phyloP scores from a whole-genome alignment of 2,329 filamentous ascomycete genomes.

The Pestalotiopsis sp. region DNA sequence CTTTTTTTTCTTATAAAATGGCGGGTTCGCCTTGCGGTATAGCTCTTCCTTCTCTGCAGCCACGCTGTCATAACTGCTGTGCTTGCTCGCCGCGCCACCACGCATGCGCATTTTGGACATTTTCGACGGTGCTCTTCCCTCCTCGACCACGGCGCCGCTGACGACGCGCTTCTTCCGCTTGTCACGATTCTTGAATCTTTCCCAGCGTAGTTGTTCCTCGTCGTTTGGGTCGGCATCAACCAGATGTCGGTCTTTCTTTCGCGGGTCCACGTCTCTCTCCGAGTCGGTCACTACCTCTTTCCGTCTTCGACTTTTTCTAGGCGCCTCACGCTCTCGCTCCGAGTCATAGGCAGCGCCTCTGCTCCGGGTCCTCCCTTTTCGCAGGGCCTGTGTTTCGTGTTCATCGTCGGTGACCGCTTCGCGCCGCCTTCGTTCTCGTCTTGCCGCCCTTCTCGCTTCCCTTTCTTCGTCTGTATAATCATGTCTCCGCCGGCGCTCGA shows the following conservation, averaged over 20 bases:
- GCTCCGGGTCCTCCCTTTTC: slow-evolving; percentile 14
- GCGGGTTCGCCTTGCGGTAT: slow-evolving; percentile 42
- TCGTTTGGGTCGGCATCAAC: slow-evolving; percentile 22
- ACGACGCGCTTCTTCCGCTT: slow-evolving; percentile 60
- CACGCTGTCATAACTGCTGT: slow-evolving; percentile 48
- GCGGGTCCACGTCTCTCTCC: slow-evolving; percentile 19
- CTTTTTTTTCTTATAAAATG: slow-evolving; percentile 58
- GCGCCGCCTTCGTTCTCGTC: slow-evolving; percentile 14
- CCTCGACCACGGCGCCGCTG: slow-evolving; percentile 70
- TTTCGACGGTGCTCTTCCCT: slow-evolving; percentile 52
- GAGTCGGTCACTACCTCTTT: slow-evolving; percentile 16
- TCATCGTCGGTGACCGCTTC: slow-evolving; percentile 23
- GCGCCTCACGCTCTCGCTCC: slow-evolving; percentile 19
- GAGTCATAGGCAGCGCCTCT: slow-evolving; percentile 15
- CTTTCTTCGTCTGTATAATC: slow-evolving; percentile 14
- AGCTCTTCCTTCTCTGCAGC: slow-evolving; percentile 46
- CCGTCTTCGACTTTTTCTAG: slow-evolving; percentile 20
- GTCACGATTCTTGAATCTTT: slow-evolving; percentile 36
- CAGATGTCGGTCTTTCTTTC: slow-evolving; percentile 21
- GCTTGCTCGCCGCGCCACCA: slow-evolving; percentile 39
- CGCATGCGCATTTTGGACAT: slow-evolving; percentile 41
- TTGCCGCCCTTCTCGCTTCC: slow-evolving; percentile 10
- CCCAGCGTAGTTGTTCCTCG: slow-evolving; percentile 27
- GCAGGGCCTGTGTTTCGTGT: slow-evolving; percentile 22
- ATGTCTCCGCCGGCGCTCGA: slow-evolving; percentile 19